Evolutionary conservation across 441 rosid genomes (phyloP), one percentile per base, ranked within the genome.

Genomic region (Croton setiger): DNA sequence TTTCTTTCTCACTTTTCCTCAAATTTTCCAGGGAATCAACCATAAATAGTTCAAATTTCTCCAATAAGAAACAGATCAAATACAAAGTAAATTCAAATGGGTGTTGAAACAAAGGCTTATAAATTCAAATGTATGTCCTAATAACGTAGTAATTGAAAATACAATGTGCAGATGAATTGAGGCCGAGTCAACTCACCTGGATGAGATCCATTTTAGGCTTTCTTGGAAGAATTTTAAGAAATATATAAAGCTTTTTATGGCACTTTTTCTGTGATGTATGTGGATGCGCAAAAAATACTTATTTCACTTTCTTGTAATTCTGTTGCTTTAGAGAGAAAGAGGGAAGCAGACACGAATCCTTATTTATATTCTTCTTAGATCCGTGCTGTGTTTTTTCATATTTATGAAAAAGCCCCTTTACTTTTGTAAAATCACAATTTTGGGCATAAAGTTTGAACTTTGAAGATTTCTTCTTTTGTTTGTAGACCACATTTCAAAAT

Each of bases 151-250:
- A 37, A 60, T 21, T 5, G 14, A n/a, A 51, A 3, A 54, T 21
- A 52, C 48, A 45, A 3, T 7, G 33, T 5, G 43, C 20, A 36
- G 36, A 44, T 51, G 21, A 49, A 43, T n/a, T 13, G n/a, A n/a
- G 11, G 21, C 0, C 31, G 68, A 51, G 49, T 67, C 70, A 67
- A 76, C 74, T 72, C 76, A 81, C 83, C 82, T 77, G 83, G 65
- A 43, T 79, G 60, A 74, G 82, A 79, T 79, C 85, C 87, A 83
- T 83, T 56, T 41, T 8, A 37, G n/a, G n/a, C n/a, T n/a, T n/a
- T n/a, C 5, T 47, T 14, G 14, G 3, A 47, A 43, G 11, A 6
- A 37, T 17, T 39, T 43, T 43, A 11, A 11, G 8, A 37, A 31
- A 52, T 7, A 3, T 35, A 11, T 14, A 4, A 21, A 15, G 27